These are phyloP conservation scores for Ceratobasidium sp. DNA, from an alignment of 1,284 basidiomycete genomes.

Conservation along the genomic window DNA sequence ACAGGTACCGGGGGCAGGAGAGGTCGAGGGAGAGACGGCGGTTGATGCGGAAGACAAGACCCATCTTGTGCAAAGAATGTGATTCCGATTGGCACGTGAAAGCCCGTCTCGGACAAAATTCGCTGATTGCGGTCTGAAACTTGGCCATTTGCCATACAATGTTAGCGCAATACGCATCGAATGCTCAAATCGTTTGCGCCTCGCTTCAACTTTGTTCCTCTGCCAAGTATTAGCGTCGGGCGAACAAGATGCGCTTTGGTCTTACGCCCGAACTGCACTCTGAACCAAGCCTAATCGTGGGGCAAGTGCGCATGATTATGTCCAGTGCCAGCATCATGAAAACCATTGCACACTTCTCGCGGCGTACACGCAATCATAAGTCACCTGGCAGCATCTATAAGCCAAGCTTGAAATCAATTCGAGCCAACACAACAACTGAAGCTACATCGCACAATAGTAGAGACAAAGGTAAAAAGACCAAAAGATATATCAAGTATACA, in stretches of 20 bases:
- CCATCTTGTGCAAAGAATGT: conserved; percentile 43
- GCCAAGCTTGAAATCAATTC: conserved; percentile 20
- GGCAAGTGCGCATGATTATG: conserved; percentile 3
- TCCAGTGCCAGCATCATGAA: neutral
- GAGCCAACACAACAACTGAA: conserved; percentile 17
- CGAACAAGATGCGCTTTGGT: neutral
- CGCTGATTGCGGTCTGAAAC: conserved; percentile 1
- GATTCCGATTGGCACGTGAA: conserved; percentile 46
- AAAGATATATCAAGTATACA: conserved; percentile 27
- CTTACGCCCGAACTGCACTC: neutral
- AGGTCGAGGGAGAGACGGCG: conserved; percentile 20
- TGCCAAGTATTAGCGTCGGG: no score
- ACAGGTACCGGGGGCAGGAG: conserved; percentile 42
- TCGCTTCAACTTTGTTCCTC: conserved; percentile 9
- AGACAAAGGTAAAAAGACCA: conserved; percentile 17
- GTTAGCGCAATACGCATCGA: neutral
- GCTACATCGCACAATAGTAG: conserved; percentile 39
- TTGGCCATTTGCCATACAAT: conserved; percentile 9
- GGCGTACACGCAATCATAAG: conserved; percentile 17
- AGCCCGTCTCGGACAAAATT: conserved; percentile 11
- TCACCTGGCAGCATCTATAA: neutral
- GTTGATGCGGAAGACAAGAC: conserved; percentile 35
- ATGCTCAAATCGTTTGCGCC: neutral
- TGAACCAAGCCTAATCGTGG: neutral
- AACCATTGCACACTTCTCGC: conserved; percentile 16